Evolutionary conservation across 345 rosid species (phyloP).

Genomic region (Hibiscus tridactylites): DNA sequence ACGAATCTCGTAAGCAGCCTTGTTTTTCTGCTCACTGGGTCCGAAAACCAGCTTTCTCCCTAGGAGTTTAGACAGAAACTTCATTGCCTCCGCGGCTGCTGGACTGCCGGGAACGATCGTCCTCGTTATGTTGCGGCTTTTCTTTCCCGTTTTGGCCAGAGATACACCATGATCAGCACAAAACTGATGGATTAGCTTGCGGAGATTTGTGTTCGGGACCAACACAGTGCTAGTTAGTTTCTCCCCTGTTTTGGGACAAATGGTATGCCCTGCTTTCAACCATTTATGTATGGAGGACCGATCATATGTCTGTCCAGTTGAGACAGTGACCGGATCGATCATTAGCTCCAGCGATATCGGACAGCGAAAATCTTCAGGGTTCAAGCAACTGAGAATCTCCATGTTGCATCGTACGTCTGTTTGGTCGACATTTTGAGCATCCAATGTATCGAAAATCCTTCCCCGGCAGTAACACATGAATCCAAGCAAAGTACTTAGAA

Average conservation of each 20-base stretch:
- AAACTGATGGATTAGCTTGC: conserved; percentile 50
- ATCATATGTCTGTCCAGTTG: conserved; percentile 84
- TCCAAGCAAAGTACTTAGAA: conserved; percentile 51
- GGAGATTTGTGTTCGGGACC: conserved; percentile 49
- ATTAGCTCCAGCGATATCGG: conserved; percentile 81
- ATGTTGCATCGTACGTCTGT: conserved; percentile 17
- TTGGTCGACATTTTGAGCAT: conserved; percentile 20
- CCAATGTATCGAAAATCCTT: conserved; percentile 36
- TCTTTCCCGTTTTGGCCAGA: conserved; percentile 21
- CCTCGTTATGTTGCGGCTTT: conserved; percentile 29
- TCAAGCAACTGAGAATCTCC: conserved; percentile 45
- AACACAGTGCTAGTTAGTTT: conserved; percentile 41
- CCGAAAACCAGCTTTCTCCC: conserved; percentile 55
- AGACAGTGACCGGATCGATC: conserved; percentile 72
- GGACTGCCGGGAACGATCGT: conserved; percentile 45
- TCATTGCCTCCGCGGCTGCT: conserved; percentile 43
- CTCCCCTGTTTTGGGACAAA: conserved; percentile 79
- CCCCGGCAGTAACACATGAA: conserved; percentile 63
- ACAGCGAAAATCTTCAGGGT: conserved; percentile 76
- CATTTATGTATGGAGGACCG: conserved; percentile 73
- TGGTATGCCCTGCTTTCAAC: conserved; percentile 61
- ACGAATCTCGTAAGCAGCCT: conserved; percentile 58
- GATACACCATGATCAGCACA: conserved; percentile 43
- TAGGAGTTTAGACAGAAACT: conserved; percentile 39
- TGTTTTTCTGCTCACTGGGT: conserved; percentile 37